phyloP scores from a whole-genome alignment of 768 basidiomycete genomes.

The Boletus huronensis region DNA sequence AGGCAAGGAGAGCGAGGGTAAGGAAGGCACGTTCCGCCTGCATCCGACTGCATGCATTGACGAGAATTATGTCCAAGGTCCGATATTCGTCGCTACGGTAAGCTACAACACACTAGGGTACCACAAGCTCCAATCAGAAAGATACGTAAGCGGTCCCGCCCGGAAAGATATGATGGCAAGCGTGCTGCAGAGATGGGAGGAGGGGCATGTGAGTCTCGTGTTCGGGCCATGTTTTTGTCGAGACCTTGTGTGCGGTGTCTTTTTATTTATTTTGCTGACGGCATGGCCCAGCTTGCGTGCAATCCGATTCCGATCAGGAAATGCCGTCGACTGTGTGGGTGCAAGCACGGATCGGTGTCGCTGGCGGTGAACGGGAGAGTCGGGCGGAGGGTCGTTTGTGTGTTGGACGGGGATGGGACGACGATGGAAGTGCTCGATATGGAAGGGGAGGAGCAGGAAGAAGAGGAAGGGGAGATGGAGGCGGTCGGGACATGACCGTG shows the following conservation, averaged over 20 bases:
- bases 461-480: constrained; percentile 34
- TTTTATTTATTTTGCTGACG: constrained; percentile 31
- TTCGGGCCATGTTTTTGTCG: constrained; percentile 28
- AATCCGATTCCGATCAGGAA: constrained; percentile 52
- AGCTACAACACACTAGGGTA: constrained; percentile 61
- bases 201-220: constrained; percentile 58
- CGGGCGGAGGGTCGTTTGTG: constrained; percentile 73
- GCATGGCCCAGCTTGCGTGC: constrained; percentile 45
- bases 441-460: constrained; percentile 58
- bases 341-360: constrained; percentile 49
- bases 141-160: constrained; percentile 50
- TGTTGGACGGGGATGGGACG: constrained; percentile 61
- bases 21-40: constrained; percentile 28
- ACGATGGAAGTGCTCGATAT: constrained; percentile 73
- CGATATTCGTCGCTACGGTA: constrained; percentile 60
- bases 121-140: constrained; percentile 44
- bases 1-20: constrained; percentile 45
- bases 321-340: constrained; percentile 52
- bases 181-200: constrained; percentile 53
- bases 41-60: constrained; percentile 25
- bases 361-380: constrained; percentile 72
- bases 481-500: constrained; percentile 19
- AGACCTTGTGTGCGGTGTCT: constrained; percentile 29
- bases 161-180: constrained; percentile 66
- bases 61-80: constrained; percentile 38